These are phyloP conservation scores for Saturnispora gosingensis DNA, from an alignment of 805 yeast species.

Conservation along the genomic window DNA sequence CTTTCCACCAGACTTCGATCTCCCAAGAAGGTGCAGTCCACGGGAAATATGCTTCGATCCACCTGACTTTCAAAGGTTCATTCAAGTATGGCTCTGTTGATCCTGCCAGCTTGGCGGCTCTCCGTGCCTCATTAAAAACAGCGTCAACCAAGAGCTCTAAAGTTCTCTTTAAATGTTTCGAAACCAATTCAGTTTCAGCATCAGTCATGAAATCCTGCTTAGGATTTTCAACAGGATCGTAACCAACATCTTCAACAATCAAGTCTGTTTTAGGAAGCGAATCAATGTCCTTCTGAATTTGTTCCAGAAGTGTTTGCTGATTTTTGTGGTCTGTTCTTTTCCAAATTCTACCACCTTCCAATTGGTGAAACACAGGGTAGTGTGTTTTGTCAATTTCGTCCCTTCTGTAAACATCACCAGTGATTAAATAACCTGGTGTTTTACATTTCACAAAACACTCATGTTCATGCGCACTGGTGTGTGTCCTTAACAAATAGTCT, in stretches of 20 bases:
- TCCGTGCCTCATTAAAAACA: slow-evolving; percentile 66
- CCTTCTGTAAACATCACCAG: slow-evolving; percentile 93
- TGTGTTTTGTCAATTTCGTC: slow-evolving; percentile 95
- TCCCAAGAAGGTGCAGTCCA: slow-evolving; percentile 99
- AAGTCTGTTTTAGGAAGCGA: slow-evolving; percentile 59
- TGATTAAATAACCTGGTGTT: slow-evolving; percentile 82
- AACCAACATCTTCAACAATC: slow-evolving; percentile 66
- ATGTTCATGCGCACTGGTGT: slow-evolving; percentile 93
- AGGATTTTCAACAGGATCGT: slow-evolving; percentile 54
- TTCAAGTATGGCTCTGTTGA: slow-evolving; percentile 49
- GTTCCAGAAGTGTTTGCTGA: slow-evolving; percentile 27
- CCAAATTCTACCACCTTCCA: slow-evolving; percentile 96
- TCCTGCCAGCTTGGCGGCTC: slow-evolving; percentile 53
- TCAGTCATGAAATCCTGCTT: slow-evolving; percentile 71
- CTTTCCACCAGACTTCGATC: slow-evolving; percentile 98
- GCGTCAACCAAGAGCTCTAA: slow-evolving; percentile 74
- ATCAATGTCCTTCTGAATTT: slow-evolving; percentile 50
- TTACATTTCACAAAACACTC: slow-evolving; percentile 61
- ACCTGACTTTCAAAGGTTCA: slow-evolving; percentile 76
- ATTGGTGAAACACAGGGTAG: slow-evolving; percentile 94
- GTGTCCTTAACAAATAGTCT: slow-evolving; percentile 70
- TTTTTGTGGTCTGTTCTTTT: slow-evolving; percentile 33
- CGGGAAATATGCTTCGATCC: slow-evolving; percentile 95
- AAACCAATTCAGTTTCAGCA: slow-evolving; percentile 57
- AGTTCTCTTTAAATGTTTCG: slow-evolving; percentile 76